These are phyloP conservation scores for Pyrus betulifolia DNA, from an alignment of 306 rosid genomes.

Conservation along the genomic window DNA sequence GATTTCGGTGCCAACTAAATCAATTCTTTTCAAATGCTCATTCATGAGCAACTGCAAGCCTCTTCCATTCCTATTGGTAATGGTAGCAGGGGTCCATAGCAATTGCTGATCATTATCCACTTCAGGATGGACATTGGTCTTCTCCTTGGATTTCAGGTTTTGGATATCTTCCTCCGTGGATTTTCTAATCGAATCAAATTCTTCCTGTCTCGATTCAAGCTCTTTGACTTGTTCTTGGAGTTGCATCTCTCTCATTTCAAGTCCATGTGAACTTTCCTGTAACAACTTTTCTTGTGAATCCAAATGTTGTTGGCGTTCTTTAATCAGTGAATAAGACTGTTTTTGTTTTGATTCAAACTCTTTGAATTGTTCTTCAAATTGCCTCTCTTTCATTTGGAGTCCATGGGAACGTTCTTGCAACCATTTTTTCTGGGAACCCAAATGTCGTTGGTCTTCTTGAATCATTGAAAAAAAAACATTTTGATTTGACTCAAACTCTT, in stretches of 20 bases:
- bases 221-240: no score
- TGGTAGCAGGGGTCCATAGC: not conserved
- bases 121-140: no score
- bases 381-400: no score
- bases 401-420: no score
- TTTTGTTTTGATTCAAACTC: conserved; percentile 12
- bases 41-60: not conserved
- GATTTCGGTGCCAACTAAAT: not conserved
- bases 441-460: not conserved
- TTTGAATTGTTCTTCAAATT: not conserved
- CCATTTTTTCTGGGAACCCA: not conserved
- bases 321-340: not conserved
- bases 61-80: not conserved
- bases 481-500: no score
- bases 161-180: not conserved
- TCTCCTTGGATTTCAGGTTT: no score
- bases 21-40: conserved; percentile 2
- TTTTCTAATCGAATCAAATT: not conserved
- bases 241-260: conserved; percentile 9
- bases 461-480: not conserved
- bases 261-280: not conserved
- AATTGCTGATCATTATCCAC: not conserved
- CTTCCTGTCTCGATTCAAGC: no score
- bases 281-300: not conserved
- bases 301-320: conserved; percentile 18